phyloP scores from a whole-genome alignment of 2,329 filamentous ascomycete genomes.

The Beauveria australis region DNA sequence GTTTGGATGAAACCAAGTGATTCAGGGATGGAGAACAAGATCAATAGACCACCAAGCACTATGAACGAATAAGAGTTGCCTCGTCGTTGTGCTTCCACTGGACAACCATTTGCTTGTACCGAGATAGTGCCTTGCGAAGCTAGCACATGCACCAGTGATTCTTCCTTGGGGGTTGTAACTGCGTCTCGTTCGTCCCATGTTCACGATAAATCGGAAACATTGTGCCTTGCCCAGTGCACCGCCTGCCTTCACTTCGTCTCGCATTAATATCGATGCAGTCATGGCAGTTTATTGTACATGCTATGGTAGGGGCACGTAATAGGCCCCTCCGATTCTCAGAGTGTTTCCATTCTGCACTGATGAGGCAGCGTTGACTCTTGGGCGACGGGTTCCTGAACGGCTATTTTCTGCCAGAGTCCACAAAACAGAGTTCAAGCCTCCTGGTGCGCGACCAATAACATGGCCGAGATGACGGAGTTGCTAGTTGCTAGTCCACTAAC shows the following conservation, averaged over 20 bases:
- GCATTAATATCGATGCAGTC: not conserved
- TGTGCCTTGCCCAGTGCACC: not conserved
- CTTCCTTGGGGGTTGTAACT: not conserved
- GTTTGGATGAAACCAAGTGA: too few species aligned
- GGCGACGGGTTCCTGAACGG: not conserved
- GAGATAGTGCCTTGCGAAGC: not conserved
- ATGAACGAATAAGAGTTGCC: too few species aligned
- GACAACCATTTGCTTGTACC: not conserved
- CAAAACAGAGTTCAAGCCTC: conserved; percentile 7
- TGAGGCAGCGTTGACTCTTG: not conserved
- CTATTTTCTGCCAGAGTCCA: not conserved
- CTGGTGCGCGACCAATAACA: not conserved
- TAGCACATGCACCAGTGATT: not conserved
- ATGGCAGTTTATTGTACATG: not conserved
- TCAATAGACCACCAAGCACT: too few species aligned
- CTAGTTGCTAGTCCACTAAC: not conserved
- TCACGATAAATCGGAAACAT: not conserved
- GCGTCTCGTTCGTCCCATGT: not conserved
- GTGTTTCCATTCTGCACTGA: too few species aligned
- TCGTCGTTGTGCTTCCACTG: not conserved
- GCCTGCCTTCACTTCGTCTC: not conserved
- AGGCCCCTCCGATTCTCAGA: too few species aligned
- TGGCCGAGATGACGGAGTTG: not conserved
- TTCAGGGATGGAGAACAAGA: too few species aligned
- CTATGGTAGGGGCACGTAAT: not conserved